Evolutionary conservation across 2,329 filamentous ascomycete species (phyloP).

Genomic region (Talaromyces rugulosus): DNA sequence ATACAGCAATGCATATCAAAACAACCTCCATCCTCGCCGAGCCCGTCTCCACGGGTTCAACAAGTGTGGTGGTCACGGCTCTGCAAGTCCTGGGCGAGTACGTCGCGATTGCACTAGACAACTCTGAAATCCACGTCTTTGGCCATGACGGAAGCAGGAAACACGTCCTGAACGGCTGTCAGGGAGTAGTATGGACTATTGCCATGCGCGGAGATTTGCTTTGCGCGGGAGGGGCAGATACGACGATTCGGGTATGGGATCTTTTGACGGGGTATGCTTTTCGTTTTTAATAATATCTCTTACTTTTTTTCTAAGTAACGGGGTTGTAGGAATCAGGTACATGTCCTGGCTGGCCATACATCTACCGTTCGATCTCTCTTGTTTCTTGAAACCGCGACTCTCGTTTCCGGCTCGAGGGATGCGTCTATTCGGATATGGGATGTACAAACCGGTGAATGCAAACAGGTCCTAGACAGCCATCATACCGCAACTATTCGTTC

Average conservation of each 20-base stretch:
- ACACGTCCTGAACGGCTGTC: not conserved
- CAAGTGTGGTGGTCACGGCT: no score
- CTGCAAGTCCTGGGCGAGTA: no score
- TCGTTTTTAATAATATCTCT: not conserved
- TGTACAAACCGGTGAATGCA: not conserved
- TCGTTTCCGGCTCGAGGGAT: not conserved
- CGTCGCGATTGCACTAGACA: no score
- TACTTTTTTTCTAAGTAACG: not conserved
- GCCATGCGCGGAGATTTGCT: not conserved
- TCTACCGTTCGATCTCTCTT: not conserved
- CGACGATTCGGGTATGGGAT: not conserved
- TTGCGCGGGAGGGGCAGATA: not conserved
- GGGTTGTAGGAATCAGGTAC: not conserved
- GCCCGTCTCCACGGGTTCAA: no score
- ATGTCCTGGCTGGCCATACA: not conserved
- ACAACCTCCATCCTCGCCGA: no score
- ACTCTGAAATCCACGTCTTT: no score
- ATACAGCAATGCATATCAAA: no score
- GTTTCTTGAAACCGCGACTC: not conserved
- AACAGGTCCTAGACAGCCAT: not conserved
- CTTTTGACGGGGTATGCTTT: not conserved
- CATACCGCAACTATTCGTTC: no score
- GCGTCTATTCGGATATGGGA: not conserved
- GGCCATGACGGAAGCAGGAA: not conserved
- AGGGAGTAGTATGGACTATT: not conserved